Base-by-base conservation (phyloP, 2,329 filamentous ascomycete genomes). In the Botrytis porri region DNA sequence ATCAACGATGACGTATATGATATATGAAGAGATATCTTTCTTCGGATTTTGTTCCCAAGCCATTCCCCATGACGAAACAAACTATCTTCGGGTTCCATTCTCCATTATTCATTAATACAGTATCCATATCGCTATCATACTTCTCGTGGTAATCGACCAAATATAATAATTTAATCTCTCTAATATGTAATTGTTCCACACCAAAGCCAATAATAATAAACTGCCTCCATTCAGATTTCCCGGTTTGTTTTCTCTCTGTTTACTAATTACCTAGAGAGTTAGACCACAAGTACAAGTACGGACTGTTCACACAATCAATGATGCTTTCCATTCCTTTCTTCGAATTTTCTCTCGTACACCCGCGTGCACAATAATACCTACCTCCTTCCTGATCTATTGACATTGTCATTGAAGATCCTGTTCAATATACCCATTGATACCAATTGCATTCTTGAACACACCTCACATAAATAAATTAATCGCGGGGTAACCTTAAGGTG, bases 401-500 rank as follows among this genome's bases (percentile, higher is more conserved):
- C 16, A 25, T 51, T 45, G 62, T 43, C 41, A 51, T 64, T 75
- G 74, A 67, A 60, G 64, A 51, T 65, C 41, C 32, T 45, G 41
- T 70, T 35, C 71, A 35, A 25, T 73, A 72, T 70, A 74, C 39
- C 37, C 32, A 37, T 35, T 25, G 8, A 32, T 39, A 39, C n/a
- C 32, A 32, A 63, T 71, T 72, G 67, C 66, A 73, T 60, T 72
- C 73, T 66, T 61, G 48, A 69, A 73, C 51, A 73, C 51, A 72
- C 22, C 37, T 14, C 48, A 54, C 35, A 39, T n/a, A 29, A 22
- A 20, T 29, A 57, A 57, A 41, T 37, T 37, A 76, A 76, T 76
- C 78, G 76, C 76, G 75, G 78, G 77, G 76, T 73, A 77, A n/a
- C n/a, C n/a, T n/a, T n/a, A n/a, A 77, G 72, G 73, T 70, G 62